Conservation (phyloP, 768 basidiomycete species). For the Leccinum incarnatum region DNA sequence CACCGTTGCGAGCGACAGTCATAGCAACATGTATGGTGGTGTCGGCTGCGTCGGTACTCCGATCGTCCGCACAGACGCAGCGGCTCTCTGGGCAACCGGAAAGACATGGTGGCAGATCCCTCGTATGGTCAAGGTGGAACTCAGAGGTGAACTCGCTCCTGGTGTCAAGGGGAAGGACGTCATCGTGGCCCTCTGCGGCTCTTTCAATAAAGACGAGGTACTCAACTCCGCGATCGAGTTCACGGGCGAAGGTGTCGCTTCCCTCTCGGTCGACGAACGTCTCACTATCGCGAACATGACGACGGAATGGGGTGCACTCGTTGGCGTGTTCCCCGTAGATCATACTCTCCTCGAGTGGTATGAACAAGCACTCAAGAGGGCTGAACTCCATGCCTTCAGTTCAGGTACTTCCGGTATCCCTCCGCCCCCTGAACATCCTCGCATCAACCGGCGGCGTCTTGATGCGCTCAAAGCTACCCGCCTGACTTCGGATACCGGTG, state of each 20-base stretch:
- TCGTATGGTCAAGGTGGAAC: slow-evolving; percentile 91
- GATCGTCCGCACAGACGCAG: slow-evolving; percentile 93
- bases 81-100: slow-evolving; percentile 96
- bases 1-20: slow-evolving; percentile 94
- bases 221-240: slow-evolving; percentile 97
- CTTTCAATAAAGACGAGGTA: slow-evolving; percentile 95
- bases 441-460: slow-evolving; percentile 76
- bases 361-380: slow-evolving; percentile 63
- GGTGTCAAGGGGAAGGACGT: slow-evolving; percentile 99
- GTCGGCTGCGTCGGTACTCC: slow-evolving; percentile 97
- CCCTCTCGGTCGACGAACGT: slow-evolving; percentile 84
- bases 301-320: slow-evolving; percentile 98
- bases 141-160: slow-evolving; percentile 73
- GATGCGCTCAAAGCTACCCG: slow-evolving; percentile 53
- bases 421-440: slow-evolving; percentile 75
- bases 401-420: slow-evolving; percentile 49
- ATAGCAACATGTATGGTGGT: slow-evolving; percentile 99
- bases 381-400: slow-evolving; percentile 75
- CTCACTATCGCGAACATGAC: slow-evolving; percentile 99
- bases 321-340: slow-evolving; percentile 93
- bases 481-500: slow-evolving; percentile 71
- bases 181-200: slow-evolving; percentile 93
- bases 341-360: slow-evolving; percentile 84
- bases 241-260: slow-evolving; percentile 79
- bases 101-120: slow-evolving; percentile 99